Evolutionary conservation across 306 rosid genomes (phyloP), one percentile per base, ranked within the genome.

Genomic region (Pyrus communis): DNA sequence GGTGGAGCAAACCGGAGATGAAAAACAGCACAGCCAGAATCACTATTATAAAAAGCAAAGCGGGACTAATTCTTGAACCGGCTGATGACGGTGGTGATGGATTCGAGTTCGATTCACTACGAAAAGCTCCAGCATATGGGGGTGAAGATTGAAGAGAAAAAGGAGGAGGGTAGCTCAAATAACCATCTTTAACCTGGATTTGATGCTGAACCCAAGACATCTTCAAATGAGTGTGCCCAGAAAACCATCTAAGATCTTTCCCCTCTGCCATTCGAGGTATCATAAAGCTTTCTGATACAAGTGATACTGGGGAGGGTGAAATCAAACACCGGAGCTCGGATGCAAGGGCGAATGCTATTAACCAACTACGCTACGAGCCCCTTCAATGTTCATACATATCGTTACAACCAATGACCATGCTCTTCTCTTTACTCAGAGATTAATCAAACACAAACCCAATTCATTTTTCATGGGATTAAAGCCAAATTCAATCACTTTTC

Each of bases 1-100:
- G 83, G 76, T 95, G 99, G 60, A 95, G 99, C 57, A 95, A 60
- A 46, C 99, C 99, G 85, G 99, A 92, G 67, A 95, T 88, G 88
- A 95, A 95, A 65, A 95, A 95, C 71, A 92, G 69, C 25, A 92
- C 97, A 55, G 99, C 99, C 69, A 95, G 80, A 82, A 95, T 90
- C 60, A 95, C 99, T 61, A 95, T 95, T 57, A 95, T 86, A 76
- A 95, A 95, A 68, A 95, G 97, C 84, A 95, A 91, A 74, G 97
- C 99, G 4, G 99, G 99, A 82, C 96, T 95, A 76, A 89, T 92
- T 60, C 80, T 95, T 80, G 91, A 82, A 51, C 97, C 88, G 75
- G 97, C 86, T 40, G 97, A 85, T 23, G 98, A 35, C 5, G 90
- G 25, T 33, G 86, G 12, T 10, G 73, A 71, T 85, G 75, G 55